Evolutionary conservation across 768 basidiomycete species (phyloP).

Genomic region (Podaxis sp.): DNA sequence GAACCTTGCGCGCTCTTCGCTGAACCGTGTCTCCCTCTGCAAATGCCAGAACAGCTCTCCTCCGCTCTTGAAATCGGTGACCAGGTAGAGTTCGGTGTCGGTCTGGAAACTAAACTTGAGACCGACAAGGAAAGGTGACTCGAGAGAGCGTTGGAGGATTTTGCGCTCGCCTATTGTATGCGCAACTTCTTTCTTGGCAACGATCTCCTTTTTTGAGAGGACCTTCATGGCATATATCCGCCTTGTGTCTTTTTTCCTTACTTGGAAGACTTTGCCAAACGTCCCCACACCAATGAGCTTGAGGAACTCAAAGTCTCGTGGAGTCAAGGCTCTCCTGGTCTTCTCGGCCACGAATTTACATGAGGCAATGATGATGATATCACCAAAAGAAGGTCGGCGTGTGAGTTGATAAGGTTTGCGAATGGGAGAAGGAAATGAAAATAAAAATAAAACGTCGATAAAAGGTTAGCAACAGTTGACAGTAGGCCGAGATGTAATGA

Average conservation of each 20-base stretch:
- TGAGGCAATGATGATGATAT: conserved; percentile 8
- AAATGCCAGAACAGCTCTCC: conserved; percentile 99
- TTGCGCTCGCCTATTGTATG: conserved; percentile 99
- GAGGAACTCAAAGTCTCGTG: conserved; percentile 96
- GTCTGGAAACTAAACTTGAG: conserved; percentile 99
- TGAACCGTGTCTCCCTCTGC: conserved; percentile 91
- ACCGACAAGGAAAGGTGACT: conserved; percentile 96
- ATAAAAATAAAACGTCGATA: not conserved
- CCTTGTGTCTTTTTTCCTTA: conserved; percentile 95
- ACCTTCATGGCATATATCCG: conserved; percentile 99
- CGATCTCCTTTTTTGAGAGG: conserved; percentile 96
- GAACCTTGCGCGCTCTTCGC: conserved; percentile 90
- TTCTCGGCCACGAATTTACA: conserved; percentile 26
- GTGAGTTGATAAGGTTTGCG: not conserved
- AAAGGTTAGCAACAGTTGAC: not conserved
- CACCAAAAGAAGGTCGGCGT: not conserved
- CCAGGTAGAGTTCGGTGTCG: conserved; percentile 89
- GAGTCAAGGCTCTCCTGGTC: conserved; percentile 85
- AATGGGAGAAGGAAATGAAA: not conserved
- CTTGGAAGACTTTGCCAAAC: conserved; percentile 98
- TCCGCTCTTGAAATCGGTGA: conserved; percentile 98
- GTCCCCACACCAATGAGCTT: conserved; percentile 98
- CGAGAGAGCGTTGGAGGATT: conserved; percentile 89
- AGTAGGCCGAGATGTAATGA: conserved; percentile 16
- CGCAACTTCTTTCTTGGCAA: conserved; percentile 98